A percentile compares a stretch with the other conserved stretches of the same genome.
Evolutionary conservation across 2,329 filamentous ascomycete species (phyloP).

Genomic region (Immersiporthe knoxdaviesiana): DNA sequence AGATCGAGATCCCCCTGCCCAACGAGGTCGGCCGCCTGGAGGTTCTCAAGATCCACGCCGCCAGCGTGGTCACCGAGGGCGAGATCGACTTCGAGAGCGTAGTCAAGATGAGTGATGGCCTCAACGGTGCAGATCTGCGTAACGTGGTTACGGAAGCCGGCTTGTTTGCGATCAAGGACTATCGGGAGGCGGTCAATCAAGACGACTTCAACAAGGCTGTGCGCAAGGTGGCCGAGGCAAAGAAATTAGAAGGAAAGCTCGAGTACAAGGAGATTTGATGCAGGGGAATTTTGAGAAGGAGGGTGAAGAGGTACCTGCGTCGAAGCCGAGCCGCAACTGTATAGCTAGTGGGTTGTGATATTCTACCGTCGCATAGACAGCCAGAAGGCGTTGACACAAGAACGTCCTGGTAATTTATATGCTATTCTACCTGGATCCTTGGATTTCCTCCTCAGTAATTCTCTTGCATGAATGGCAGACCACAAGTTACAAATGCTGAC

Average conservation of each 20-base stretch:
- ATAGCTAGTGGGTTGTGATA: not conserved
- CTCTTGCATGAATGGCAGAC: slow-evolving; percentile 18
- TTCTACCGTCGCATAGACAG: not conserved
- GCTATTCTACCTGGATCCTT: not conserved
- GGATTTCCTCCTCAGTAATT: too few species aligned
- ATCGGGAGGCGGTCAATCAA: slow-evolving; percentile 93
- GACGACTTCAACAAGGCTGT: slow-evolving; percentile 99
- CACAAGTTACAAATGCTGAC: not conserved
- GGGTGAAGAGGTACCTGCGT: not conserved
- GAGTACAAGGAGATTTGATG: slow-evolving; percentile 39
- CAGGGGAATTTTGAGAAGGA: not conserved
- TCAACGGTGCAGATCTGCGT: slow-evolving; percentile 95
- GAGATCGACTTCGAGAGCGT: slow-evolving; percentile 99
- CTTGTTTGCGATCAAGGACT: slow-evolving; percentile 97
- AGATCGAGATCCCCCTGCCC: slow-evolving; percentile 96
- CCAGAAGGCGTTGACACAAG: not conserved
- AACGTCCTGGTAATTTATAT: not conserved
- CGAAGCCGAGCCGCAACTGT: not conserved
- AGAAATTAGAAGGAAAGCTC: slow-evolving; percentile 98
- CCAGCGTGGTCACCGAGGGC: slow-evolving; percentile 83
- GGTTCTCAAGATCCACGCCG: slow-evolving; percentile 96
- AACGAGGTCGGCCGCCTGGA: slow-evolving; percentile 96
- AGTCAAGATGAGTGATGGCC: slow-evolving; percentile 98
- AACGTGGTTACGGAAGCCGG: slow-evolving; percentile 98
- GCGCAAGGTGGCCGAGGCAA: slow-evolving; percentile 92